Evolutionary conservation across 805 yeast species (phyloP), one percentile per base, ranked within the genome.

Genomic region (Isabelozyma pseudorhagii): DNA sequence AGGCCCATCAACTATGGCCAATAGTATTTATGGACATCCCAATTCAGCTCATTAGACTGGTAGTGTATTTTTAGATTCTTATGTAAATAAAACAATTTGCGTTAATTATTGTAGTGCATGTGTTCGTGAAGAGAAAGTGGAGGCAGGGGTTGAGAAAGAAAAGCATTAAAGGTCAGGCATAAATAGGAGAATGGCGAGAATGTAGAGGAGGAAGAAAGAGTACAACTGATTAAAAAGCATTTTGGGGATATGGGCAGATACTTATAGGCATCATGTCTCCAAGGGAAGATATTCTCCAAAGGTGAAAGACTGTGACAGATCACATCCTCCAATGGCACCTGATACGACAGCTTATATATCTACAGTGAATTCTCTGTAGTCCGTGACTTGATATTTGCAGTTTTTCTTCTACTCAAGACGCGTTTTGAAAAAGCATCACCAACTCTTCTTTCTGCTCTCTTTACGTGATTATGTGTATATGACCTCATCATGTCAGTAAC

Each of bases 1-100:
- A 79, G 92, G 61, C 81, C 88, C 15, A 73, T 81, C 41, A 79
- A 80, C 58, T 81, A 74, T 55, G 85, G 74, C 45, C 75, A 69
- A 58, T 72, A 59, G 52, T 17, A 31, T 31, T 31, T 31, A 8
- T 31, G 36, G 36, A 10, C 36, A 31, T 31, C 36, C 36, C 7
- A 13, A 31, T 8, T 8, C 36, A 31, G 36, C 8, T 13, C n/a
- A 31, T 31, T 13, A 31, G 36, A 13, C n/a, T 31, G 36, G n/a
- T 31, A 31, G 4, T 31, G 36, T 31, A 31, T 31, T 31, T 31
- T 31, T 10, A 13, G n/a, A 10, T 31, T 13, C n/a, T 31, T 31
- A 31, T 31, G 36, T 31, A 31, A 31, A 31, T 31, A 31, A 31
- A 31, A 31, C 36, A 31, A 9, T 31, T 10, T 31, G 36, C n/a